Percentiles rank a stretch among this genome's conserved stretches.
These are phyloP conservation scores for Linum lewisii DNA, from an alignment of 345 rosid genomes.

Conservation along the genomic window DNA sequence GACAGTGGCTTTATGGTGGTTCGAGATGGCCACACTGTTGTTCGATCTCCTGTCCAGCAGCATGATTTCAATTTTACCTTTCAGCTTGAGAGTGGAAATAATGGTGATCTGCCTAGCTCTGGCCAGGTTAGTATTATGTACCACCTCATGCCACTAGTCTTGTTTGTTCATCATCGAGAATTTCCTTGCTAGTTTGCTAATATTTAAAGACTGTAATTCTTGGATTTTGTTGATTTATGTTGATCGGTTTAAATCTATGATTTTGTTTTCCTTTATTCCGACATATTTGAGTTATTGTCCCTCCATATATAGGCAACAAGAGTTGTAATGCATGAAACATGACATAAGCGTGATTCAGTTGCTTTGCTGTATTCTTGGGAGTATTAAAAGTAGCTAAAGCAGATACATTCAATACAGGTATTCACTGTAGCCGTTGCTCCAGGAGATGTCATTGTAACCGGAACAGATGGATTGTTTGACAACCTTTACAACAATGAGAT, in stretches of 20 bases:
- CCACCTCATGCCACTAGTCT: neutral
- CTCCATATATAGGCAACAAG: neutral
- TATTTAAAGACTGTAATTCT: neutral
- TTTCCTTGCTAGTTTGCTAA: neutral
- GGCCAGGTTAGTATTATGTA: slow-evolving; percentile 54
- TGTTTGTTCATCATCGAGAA: neutral
- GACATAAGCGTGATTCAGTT: neutral
- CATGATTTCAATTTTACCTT: slow-evolving; percentile 92
- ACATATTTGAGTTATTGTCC: neutral
- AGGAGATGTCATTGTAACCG: slow-evolving; percentile 83
- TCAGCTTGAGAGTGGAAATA: slow-evolving; percentile 79
- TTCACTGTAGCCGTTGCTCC: slow-evolving; percentile 79
- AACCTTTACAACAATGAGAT: slow-evolving; percentile 94
- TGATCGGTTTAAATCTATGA: neutral
- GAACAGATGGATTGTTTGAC: slow-evolving; percentile 95
- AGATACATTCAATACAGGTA: slow-evolving; percentile 35
- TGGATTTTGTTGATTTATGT: neutral
- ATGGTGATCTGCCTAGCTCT: slow-evolving; percentile 88
- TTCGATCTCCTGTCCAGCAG: slow-evolving; percentile 93
- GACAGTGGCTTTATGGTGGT: slow-evolving; percentile 99
- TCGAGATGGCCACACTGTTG: slow-evolving; percentile 83
- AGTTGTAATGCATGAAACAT: too few relatives aligned
- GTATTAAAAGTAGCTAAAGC: neutral
- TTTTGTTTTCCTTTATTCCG: neutral
- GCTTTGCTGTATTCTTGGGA: neutral